These are phyloP conservation scores for Gossypium trilobum DNA, from an alignment of 441 rosid species.

Conservation along the genomic window DNA sequence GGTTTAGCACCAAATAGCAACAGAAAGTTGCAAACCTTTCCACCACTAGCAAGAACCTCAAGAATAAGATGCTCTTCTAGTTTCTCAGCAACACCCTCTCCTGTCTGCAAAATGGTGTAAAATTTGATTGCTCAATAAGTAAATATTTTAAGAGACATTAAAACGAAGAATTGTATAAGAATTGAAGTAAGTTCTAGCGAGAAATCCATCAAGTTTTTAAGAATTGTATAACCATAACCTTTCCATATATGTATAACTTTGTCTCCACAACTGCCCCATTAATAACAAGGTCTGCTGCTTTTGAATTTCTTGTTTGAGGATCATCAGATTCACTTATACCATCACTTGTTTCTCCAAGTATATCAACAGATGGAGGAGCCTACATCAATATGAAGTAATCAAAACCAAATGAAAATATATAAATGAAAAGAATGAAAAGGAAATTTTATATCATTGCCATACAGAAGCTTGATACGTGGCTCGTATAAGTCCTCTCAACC, in stretches of 20 bases:
- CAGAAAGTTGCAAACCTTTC: slow-evolving; percentile 59
- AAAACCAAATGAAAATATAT: slow-evolving; percentile 14
- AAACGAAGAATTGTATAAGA: neutral
- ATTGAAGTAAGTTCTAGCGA: neutral
- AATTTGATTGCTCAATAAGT: slow-evolving; percentile 13
- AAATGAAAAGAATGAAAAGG: slow-evolving; percentile 1
- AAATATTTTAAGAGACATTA: neutral
- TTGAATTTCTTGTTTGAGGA: slow-evolving; percentile 37
- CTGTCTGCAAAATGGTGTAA: slow-evolving; percentile 40
- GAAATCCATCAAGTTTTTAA: slow-evolving; percentile 3
- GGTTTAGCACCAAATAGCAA: slow-evolving; percentile 14
- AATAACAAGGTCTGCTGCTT: slow-evolving; percentile 76
- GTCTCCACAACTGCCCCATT: slow-evolving; percentile 79
- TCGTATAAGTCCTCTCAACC: slow-evolving; percentile 82
- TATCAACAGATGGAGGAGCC: slow-evolving; percentile 66
- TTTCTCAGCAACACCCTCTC: slow-evolving; percentile 37
- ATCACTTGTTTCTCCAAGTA: slow-evolving; percentile 49
- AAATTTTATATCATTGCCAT: slow-evolving; percentile 22
- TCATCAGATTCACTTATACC: slow-evolving; percentile 31
- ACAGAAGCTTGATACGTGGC: slow-evolving; percentile 98
- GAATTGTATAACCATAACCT: slow-evolving; percentile 38
- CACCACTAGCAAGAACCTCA: slow-evolving; percentile 85
- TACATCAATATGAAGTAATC: slow-evolving; percentile 24
- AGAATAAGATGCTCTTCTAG: slow-evolving; percentile 66
- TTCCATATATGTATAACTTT: slow-evolving; percentile 73